phyloP scores from a whole-genome alignment of 352 stramenopile species.

The Blastocystis sp. region DNA sequence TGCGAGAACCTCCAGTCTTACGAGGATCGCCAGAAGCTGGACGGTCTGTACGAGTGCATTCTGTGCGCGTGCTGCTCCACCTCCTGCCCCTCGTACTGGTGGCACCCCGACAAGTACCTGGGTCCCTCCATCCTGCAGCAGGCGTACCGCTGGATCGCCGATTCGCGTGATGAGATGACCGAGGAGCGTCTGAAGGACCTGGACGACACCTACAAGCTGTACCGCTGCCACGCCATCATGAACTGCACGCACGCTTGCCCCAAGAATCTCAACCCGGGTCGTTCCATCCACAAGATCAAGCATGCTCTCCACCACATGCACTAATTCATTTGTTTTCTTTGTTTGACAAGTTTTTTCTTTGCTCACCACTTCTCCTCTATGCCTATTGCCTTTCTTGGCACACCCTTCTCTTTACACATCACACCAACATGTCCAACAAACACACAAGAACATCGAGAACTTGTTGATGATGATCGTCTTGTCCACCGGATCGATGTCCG shows the following conservation, averaged over 20 bases:
- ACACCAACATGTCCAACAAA: background rate
- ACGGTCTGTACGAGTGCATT: too few species aligned
- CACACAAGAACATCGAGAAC: slow-evolving; percentile 22
- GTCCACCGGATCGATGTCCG: slow-evolving; percentile 2
- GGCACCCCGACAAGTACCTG: slow-evolving; percentile 46
- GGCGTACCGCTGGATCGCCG: too few species aligned
- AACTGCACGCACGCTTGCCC: background rate
- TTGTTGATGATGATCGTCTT: slow-evolving; percentile 25
- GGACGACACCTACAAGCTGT: background rate
- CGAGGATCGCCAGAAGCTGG: background rate
- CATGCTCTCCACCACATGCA: slow-evolving; percentile 12
- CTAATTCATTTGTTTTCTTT: slow-evolving; percentile 36
- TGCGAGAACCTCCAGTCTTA: slow-evolving; percentile 25
- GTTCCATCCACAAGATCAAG: slow-evolving; percentile 30
- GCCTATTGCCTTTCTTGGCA: too few species aligned
- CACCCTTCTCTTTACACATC: too few species aligned
- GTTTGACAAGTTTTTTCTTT: background rate
- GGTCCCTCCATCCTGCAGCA: background rate
- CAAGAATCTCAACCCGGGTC: slow-evolving; percentile 7
- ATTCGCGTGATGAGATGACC: too few species aligned
- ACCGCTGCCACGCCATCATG: background rate
- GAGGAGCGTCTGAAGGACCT: too few species aligned
- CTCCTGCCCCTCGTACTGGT: background rate
- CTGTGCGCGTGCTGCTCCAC: too few species aligned
- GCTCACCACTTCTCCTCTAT: too few species aligned